Evolutionary conservation across 2,329 filamentous ascomycete species (phyloP), one percentile per base, ranked within the genome.

Genomic region (Fusarium virguliforme): DNA sequence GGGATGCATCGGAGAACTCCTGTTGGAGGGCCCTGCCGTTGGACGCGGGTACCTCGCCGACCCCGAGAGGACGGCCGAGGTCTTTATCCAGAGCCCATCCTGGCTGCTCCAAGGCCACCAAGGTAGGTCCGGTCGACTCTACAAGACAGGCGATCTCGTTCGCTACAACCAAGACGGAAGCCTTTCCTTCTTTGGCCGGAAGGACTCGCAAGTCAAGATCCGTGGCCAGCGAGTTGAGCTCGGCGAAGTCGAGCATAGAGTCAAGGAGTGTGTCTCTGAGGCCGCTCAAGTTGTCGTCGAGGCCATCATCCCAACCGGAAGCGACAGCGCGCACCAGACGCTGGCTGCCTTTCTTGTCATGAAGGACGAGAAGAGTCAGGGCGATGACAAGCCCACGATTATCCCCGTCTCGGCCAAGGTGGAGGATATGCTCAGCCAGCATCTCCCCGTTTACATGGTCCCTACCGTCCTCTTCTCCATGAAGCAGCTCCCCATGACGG

Each of bases 1-100:
- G 6, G 68, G 73, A 4, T 57, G 55, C 6, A 28, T 72, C 2
- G 76, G 75, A 2, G 76, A 77, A 30, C 65, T 77, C 0, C 30
- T 75, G 5, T 46, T 76, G 5, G 75, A 77, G 26, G 74, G 75
- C 0, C 68, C 71, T 0, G 48, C 62, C 2, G 64, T 77, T 4
- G 70, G 68, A 1, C 54, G 59, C 2, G 72, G 72, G 9, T 79
- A 65, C 28, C 61, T 74, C 3, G 34, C 38, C 1, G 56, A 74
- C n/a, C 34, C 37, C 1, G 51, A 58, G 4, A 72, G 67, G 60
- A 76, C 60, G 4, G 53, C 60, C 3, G 51, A 46, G 51, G 73
- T 22, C 72, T 83, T 75, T 51, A 79, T 62, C 18, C 65, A 53
- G n/a, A 81, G 63, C 79, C 81, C 70, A 2, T 2, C 4, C 3